These are phyloP conservation scores for Aspergillus cavernicola DNA, from an alignment of 495 filamentous ascomycete genomes.

Conservation along the genomic window DNA sequence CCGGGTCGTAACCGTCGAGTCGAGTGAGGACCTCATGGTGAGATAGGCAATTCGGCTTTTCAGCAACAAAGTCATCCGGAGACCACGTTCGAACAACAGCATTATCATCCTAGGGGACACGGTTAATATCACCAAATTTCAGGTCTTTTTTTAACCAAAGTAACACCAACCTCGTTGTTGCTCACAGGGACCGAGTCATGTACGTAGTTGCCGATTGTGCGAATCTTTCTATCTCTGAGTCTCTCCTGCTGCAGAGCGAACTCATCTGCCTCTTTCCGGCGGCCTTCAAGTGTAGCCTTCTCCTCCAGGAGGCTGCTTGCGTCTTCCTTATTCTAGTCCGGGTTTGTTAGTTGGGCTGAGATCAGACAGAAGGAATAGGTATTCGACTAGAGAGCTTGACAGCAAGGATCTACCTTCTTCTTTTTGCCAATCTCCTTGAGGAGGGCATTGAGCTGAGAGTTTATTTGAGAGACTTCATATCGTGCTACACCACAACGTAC, in stretches of 20 bases:
- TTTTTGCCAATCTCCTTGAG: slow-evolving; percentile 88
- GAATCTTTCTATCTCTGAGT: slow-evolving; percentile 70
- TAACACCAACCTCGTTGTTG: slow-evolving; percentile 66
- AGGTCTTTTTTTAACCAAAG: background rate
- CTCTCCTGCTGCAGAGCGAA: slow-evolving; percentile 69
- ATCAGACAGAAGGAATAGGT: background rate
- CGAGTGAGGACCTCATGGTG: slow-evolving; percentile 92
- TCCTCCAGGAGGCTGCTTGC: slow-evolving; percentile 67
- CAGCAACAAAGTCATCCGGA: slow-evolving; percentile 64
- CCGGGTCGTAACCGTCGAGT: slow-evolving; percentile 89
- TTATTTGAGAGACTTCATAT: slow-evolving; percentile 76
- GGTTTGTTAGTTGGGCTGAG: background rate
- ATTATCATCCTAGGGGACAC: slow-evolving; percentile 66
- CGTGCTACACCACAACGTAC: slow-evolving; percentile 49
- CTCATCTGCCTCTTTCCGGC: slow-evolving; percentile 74
- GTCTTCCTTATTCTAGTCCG: slow-evolving; percentile 72
- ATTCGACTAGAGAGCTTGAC: background rate
- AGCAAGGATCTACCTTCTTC: slow-evolving; percentile 65
- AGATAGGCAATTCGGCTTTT: slow-evolving; percentile 71
- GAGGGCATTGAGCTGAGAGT: slow-evolving; percentile 76
- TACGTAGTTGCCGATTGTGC: slow-evolving; percentile 87
- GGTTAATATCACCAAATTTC: slow-evolving; percentile 55
- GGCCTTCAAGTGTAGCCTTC: slow-evolving; percentile 71
- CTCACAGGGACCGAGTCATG: slow-evolving; percentile 89
- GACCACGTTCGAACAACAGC: slow-evolving; percentile 69